Conservation (phyloP, 495 filamentous ascomycete species). For the Astrothelium subdiscretum region DNA sequence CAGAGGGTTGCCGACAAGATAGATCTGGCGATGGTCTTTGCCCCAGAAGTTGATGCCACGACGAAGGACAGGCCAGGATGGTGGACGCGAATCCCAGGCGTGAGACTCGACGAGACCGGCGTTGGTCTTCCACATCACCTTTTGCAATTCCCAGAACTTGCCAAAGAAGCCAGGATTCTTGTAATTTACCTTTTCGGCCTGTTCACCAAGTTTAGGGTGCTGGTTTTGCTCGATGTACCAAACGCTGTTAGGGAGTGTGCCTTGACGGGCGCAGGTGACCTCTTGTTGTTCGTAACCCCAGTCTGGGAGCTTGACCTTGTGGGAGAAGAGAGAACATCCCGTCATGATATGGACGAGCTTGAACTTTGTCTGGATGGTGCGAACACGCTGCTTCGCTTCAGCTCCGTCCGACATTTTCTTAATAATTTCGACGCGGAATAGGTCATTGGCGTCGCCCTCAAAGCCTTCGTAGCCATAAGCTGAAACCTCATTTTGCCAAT, state of each 20-base stretch:
- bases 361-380: slow-evolving; percentile 96
- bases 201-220: slow-evolving; percentile 59
- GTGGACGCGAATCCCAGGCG: slow-evolving; percentile 92
- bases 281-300: slow-evolving; percentile 98
- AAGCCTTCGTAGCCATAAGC: slow-evolving; percentile 98
- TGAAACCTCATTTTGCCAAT: slow-evolving; percentile 97
- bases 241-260: slow-evolving; percentile 86
- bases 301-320: slow-evolving; percentile 95
- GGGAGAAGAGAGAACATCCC: slow-evolving; percentile 90
- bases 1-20: slow-evolving; percentile 88
- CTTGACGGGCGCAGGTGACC: slow-evolving; percentile 89
- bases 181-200: slow-evolving; percentile 91
- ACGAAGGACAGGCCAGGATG: slow-evolving; percentile 82
- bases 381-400: slow-evolving; percentile 68
- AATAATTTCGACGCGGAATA: slow-evolving; percentile 89
- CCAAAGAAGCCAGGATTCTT: slow-evolving; percentile 89
- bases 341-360: slow-evolving; percentile 92
- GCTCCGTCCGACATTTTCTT: slow-evolving; percentile 75
- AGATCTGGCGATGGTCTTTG: slow-evolving; percentile 84
- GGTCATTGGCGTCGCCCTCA: slow-evolving; percentile 89
- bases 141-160: slow-evolving; percentile 98
- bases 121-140: slow-evolving; percentile 98
- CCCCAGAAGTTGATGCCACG: slow-evolving; percentile 99
- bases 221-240: slow-evolving; percentile 92
- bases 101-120: slow-evolving; percentile 93